Percentiles rank a stretch among this genome's conserved stretches.
These are phyloP conservation scores for Aspergillus unguis DNA, from an alignment of 2,329 filamentous ascomycete genomes.

Conservation along the genomic window DNA sequence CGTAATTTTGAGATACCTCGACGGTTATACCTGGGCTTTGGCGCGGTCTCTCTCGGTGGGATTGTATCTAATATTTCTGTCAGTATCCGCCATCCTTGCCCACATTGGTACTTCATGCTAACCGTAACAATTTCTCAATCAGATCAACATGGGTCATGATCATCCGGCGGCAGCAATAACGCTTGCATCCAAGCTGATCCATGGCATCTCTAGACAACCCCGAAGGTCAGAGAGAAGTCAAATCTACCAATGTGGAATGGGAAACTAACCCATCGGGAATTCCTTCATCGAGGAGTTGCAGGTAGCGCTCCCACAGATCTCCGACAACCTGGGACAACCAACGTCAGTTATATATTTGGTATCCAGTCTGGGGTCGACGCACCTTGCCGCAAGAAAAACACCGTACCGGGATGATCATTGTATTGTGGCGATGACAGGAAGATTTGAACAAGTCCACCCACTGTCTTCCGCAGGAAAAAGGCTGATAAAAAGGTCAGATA, in stretches of 20 bases:
- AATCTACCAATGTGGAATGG: neutral
- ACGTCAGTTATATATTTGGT: conserved; percentile 7
- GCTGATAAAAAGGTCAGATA: no score
- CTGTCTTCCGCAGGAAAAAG: neutral
- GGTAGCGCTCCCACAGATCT: conserved; percentile 95
- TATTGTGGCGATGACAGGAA: neutral
- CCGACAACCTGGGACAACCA: conserved; percentile 70
- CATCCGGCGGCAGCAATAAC: conserved; percentile 99
- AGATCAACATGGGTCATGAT: conserved; percentile 99
- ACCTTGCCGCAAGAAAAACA: conserved; percentile 99
- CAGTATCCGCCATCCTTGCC: neutral
- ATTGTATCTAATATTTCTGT: conserved; percentile 26
- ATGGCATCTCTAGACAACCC: conserved; percentile 68
- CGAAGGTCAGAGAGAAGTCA: conserved; percentile 10
- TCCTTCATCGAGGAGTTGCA: conserved; percentile 78
- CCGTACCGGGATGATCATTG: conserved; percentile 96
- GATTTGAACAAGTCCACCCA: neutral
- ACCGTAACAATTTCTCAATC: conserved; percentile 97
- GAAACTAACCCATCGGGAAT: conserved; percentile 67
- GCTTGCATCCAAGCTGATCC: conserved; percentile 87
- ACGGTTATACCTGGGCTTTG: conserved; percentile 15
- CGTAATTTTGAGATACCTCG: neutral
- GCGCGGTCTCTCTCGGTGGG: conserved; percentile 30
- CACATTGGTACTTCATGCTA: conserved; percentile 35
- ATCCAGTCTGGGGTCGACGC: conserved; percentile 22